Percentiles rank a stretch among this genome's conserved stretches.
phyloP scores from a whole-genome alignment of 768 basidiomycete genomes.

The Trametes sanguinea region DNA sequence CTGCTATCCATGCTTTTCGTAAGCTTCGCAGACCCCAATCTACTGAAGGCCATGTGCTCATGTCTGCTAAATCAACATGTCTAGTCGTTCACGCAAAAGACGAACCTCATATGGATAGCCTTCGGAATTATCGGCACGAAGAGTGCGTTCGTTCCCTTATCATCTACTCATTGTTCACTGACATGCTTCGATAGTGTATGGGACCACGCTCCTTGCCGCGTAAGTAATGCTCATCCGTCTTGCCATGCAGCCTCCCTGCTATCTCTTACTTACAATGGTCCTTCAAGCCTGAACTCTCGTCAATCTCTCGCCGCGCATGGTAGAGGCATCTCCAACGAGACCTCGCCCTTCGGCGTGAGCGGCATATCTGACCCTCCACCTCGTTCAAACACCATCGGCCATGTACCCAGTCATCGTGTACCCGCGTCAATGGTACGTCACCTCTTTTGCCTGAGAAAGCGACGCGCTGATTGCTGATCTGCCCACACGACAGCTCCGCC shows the following conservation, averaged over 20 bases:
- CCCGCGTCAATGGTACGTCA: too few relatives aligned
- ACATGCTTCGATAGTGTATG: neutral
- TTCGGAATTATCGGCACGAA: constrained; percentile 1
- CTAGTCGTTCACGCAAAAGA: neutral
- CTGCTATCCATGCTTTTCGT: constrained; percentile 2
- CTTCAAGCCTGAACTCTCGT: neutral
- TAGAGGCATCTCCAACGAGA: neutral
- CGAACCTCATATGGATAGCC: constrained; percentile 4
- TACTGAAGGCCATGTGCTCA: neutral
- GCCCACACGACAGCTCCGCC: neutral
- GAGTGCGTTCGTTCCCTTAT: neutral
- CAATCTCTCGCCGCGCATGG: neutral
- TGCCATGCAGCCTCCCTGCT: too few relatives aligned
- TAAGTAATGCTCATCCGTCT: neutral
- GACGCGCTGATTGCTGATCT: too few relatives aligned
- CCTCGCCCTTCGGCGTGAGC: neutral
- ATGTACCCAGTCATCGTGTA: too few relatives aligned
- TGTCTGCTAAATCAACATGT: too few relatives aligned
- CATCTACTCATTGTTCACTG: neutral
- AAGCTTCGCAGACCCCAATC: neutral
- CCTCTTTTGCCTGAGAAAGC: too few relatives aligned
- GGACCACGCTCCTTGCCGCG: constrained; percentile 5
- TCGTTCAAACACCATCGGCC: neutral
- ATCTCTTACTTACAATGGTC: too few relatives aligned
- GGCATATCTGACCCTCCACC: neutral